A percentile compares a stretch with the other conserved stretches of the same genome.
These are phyloP conservation scores for Usnea hakonensis DNA, from an alignment of 495 filamentous ascomycete species.

Conservation along the genomic window DNA sequence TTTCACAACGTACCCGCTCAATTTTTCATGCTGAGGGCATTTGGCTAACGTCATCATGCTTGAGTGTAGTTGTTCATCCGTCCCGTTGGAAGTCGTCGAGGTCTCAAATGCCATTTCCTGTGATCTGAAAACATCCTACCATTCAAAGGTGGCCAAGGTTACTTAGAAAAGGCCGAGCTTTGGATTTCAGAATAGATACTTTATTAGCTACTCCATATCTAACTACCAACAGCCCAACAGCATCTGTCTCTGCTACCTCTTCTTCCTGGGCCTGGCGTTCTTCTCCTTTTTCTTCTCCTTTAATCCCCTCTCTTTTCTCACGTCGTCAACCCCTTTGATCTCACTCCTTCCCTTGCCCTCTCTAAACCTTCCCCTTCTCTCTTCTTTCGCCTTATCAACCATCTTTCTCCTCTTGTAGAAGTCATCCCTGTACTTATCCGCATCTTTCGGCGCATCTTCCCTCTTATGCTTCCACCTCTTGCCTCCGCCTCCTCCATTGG, in stretches of 20 bases:
- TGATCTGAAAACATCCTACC: neutral
- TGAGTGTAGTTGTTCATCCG: neutral
- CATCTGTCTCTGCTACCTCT: conserved; percentile 17
- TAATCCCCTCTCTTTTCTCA: conserved; percentile 69
- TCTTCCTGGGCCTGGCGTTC: conserved; percentile 77
- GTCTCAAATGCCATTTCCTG: neutral
- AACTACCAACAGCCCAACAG: conserved; percentile 4
- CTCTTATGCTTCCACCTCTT: conserved; percentile 68
- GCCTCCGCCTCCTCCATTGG: conserved; percentile 31
- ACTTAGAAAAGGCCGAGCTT: neutral
- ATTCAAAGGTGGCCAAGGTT: neutral
- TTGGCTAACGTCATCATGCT: neutral
- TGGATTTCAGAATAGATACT: neutral
- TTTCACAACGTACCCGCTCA: neutral
- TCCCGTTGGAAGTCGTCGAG: too few relatives aligned
- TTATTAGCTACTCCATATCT: neutral
- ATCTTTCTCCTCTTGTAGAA: conserved; percentile 86
- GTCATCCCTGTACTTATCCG: conserved; percentile 83
- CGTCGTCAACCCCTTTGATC: conserved; percentile 72
- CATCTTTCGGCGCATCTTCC: conserved; percentile 81
- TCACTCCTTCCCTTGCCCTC: conserved; percentile 64
- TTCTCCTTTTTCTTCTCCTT: conserved; percentile 74
- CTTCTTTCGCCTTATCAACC: conserved; percentile 77
- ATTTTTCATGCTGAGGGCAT: neutral
- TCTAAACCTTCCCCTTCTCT: conserved; percentile 63